Evolutionary conservation across 2,329 filamentous ascomycete genomes (phyloP).

Genomic region (Botrytis tulipae): DNA sequence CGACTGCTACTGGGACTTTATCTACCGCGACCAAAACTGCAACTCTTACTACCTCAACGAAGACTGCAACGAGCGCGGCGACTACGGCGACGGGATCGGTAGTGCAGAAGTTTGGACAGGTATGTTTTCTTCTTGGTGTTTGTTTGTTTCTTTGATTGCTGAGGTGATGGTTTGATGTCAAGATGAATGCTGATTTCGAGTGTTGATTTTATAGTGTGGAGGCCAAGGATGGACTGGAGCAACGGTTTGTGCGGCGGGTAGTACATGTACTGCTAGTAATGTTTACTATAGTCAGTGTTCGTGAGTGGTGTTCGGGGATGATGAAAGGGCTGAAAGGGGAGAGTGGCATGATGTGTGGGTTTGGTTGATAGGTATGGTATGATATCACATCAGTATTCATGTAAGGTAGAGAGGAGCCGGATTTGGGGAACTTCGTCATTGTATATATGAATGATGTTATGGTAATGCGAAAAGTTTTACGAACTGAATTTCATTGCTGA

Average conservation of each 20-base stretch:
- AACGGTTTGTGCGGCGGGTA: constrained; percentile 26
- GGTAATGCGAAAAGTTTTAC: not conserved
- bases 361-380: not conserved
- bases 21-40: not conserved
- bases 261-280: constrained; percentile 27
- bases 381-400: not conserved
- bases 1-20: not conserved
- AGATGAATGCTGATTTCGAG: not conserved
- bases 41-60: not conserved
- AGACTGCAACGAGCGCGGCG: not conserved
- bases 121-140: not conserved
- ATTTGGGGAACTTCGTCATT: not conserved
- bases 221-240: constrained; percentile 28
- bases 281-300: constrained; percentile 30
- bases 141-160: too few relatives aligned
- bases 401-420: not conserved
- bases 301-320: not conserved
- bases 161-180: not conserved
- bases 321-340: not conserved
- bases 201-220: constrained; percentile 23
- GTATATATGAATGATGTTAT: not conserved
- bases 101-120: constrained; percentile 27
- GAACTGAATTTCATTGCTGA: rapidly evolving
- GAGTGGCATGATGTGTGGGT: not conserved
- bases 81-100: not conserved